A percentile compares a stretch with the other conserved stretches of the same genome.
Evolutionary conservation across 352 stramenopile species (phyloP).

Genomic region (Aphanomyces astaci): DNA sequence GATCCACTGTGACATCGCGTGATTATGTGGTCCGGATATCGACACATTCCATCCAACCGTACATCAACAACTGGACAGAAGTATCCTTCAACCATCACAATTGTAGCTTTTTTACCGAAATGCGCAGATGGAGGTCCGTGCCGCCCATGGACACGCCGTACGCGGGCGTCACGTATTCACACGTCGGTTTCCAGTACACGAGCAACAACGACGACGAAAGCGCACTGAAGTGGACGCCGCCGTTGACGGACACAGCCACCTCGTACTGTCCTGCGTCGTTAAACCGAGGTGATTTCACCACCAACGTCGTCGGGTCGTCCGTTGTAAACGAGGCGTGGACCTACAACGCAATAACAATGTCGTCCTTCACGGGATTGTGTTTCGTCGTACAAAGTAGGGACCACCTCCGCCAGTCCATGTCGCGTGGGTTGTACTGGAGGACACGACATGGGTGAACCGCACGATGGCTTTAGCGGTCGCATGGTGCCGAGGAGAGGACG

Average conservation of each 20-base stretch:
- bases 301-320: neutral
- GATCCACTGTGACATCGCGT: no score
- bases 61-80: neutral
- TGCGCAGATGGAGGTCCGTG: conserved; percentile 15
- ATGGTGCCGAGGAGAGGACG: neutral
- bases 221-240: conserved; percentile 3
- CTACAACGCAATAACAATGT: neutral
- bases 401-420: neutral
- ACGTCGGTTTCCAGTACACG: conserved; percentile 16
- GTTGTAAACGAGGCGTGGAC: neutral
- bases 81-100: neutral
- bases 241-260: conserved; percentile 5
- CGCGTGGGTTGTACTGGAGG: neutral
- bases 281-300: conserved; percentile 1
- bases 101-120: neutral
- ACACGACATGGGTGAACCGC: neutral
- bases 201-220: neutral
- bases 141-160: conserved; percentile 17
- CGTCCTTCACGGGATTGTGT: neutral
- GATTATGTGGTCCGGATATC: no score
- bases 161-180: conserved; percentile 14
- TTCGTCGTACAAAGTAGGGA: neutral
- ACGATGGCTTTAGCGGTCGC: neutral
- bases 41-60: no score
- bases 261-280: neutral